Evolutionary conservation across 2,329 filamentous ascomycete genomes (phyloP).

Genomic region (Endothia cerciana): DNA sequence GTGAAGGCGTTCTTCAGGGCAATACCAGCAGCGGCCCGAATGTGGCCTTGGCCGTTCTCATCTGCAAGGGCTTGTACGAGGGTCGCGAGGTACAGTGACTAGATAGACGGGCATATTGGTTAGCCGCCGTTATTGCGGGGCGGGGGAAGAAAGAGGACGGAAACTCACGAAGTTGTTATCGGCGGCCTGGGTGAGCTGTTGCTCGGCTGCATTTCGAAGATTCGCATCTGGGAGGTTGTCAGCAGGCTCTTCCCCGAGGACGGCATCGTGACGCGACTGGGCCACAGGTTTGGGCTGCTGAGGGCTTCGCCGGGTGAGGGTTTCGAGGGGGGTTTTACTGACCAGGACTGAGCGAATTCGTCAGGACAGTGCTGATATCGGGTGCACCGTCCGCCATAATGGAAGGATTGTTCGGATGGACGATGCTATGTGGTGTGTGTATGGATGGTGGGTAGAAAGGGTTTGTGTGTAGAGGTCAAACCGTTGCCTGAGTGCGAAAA

Average conservation of each 20-base stretch:
- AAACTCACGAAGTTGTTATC: conserved; percentile 88
- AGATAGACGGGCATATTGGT: conserved; percentile 29
- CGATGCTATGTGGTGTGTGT: conserved; percentile 25
- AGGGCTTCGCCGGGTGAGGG: conserved; percentile 5
- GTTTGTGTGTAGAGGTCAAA: conserved; percentile 11
- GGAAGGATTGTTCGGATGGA: conserved; percentile 31
- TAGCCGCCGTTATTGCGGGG: conserved; percentile 23
- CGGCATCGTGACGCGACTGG: conserved; percentile 27
- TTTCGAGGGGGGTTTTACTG: conserved; percentile 44
- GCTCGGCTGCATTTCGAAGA: conserved; percentile 88
- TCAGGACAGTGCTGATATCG: conserved; percentile 98
- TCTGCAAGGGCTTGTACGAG: conserved; percentile 95
- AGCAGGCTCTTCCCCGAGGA: conserved; percentile 32
- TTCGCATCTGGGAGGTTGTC: conserved; percentile 71
- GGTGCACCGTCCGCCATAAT: conserved; percentile 70
- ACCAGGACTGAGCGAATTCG: conserved; percentile 96
- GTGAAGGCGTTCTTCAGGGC: conserved; percentile 98
- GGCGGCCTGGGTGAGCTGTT: conserved; percentile 89
- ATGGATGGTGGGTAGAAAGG: conserved; percentile 35
- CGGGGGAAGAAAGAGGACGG: conserved; percentile 13
- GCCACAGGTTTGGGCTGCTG: conserved; percentile 27
- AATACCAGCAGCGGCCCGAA: conserved; percentile 92
- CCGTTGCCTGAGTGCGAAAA: conserved; percentile 28
- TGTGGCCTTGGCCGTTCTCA: conserved; percentile 78
- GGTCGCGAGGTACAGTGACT: conserved; percentile 91